A percentile compares a stretch with the other conserved stretches of the same genome.
Conservation (phyloP, 2,329 filamentous ascomycete species). For the Talaromyces sp. region DNA sequence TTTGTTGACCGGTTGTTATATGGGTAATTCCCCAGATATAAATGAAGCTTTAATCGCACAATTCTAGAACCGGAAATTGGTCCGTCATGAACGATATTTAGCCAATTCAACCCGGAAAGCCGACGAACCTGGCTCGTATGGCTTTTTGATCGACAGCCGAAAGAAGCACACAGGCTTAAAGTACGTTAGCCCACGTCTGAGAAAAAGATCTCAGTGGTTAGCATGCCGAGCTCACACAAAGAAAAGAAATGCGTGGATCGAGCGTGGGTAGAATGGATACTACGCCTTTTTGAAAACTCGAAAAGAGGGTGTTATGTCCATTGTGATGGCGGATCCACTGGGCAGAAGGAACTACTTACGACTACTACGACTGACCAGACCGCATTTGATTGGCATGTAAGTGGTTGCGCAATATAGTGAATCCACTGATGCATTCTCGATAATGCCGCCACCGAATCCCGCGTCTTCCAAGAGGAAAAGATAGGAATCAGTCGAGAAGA, state of each 20-base stretch:
- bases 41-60: neutral
- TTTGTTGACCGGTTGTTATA: neutral
- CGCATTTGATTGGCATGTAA: conserved; percentile 2
- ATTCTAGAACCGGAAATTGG: neutral
- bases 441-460: neutral
- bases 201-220: neutral
- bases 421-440: neutral
- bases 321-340: conserved; percentile 2
- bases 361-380: neutral
- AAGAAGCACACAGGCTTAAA: neutral
- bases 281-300: conserved; percentile 1
- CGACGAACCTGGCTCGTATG: neutral
- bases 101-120: neutral
- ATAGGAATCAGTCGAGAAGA: neutral
- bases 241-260: neutral
- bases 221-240: conserved; percentile 6
- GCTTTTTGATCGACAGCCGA: conserved; percentile 9
- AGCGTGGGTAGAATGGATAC: conserved; percentile 4
- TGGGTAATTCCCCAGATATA: neutral
- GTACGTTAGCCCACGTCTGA: conserved; percentile 5
- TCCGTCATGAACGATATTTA: conserved; percentile 10
- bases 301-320: conserved; percentile 1
- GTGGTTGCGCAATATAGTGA: conserved; percentile 3
- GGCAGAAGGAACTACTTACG: neutral
- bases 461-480: neutral